A percentile compares a stretch with the other conserved stretches of the same genome.
phyloP scores from a whole-genome alignment of 805 yeast species.

The Kregervanrija delftensis region DNA sequence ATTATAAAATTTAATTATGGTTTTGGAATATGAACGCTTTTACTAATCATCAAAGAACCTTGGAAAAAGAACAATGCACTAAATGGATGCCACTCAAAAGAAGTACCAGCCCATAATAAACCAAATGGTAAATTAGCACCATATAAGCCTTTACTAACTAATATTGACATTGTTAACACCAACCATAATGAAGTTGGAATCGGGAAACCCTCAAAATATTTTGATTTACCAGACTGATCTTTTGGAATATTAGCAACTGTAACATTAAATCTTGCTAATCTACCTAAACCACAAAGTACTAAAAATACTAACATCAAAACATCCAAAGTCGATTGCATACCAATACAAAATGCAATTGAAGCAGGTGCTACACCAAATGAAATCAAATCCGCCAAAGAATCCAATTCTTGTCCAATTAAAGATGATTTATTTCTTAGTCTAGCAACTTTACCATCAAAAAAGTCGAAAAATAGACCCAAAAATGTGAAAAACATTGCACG shows the following conservation, averaged over 20 bases:
- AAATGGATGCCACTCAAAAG: conserved; percentile 70
- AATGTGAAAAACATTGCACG: conserved; percentile 83
- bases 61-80: conserved; percentile 59
- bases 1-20: conserved; percentile 27
- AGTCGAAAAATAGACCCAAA: conserved; percentile 92
- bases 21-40: conserved; percentile 86
- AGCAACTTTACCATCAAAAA: conserved; percentile 96
- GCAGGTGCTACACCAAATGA: conserved; percentile 97
- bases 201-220: conserved; percentile 94
- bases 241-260: conserved; percentile 91
- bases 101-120: conserved; percentile 41
- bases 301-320: conserved; percentile 70
- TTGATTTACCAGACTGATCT: conserved; percentile 78
- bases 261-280: conserved; percentile 93
- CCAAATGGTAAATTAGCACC: conserved; percentile 60
- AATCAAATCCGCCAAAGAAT: conserved; percentile 89
- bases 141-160: conserved; percentile 35
- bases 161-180: conserved; percentile 65
- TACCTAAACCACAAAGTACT: conserved; percentile 87
- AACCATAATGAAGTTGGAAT: conserved; percentile 81
- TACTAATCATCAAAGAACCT: conserved; percentile 89
- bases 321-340: conserved; percentile 80
- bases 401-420: conserved; percentile 95
- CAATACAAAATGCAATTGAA: conserved; percentile 83
- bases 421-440: conserved; percentile 87